phyloP scores from a whole-genome alignment of 495 filamentous ascomycete species.

The Lentithecium fluviatile region DNA sequence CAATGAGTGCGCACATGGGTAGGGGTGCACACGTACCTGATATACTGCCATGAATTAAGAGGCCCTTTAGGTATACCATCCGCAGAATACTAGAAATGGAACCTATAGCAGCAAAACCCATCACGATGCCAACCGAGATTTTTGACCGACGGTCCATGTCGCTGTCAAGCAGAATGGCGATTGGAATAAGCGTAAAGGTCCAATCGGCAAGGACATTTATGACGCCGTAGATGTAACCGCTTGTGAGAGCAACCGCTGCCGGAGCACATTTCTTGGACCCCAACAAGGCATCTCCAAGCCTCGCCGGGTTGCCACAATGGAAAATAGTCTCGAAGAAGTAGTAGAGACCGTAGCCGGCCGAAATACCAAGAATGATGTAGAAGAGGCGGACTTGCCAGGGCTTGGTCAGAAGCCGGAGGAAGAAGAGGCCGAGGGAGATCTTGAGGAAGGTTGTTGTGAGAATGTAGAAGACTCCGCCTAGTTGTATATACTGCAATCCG shows the following conservation, averaged over 20 bases:
- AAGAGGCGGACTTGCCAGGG: constrained; percentile 37
- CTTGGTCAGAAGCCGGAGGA: constrained; percentile 43
- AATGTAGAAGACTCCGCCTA: constrained; percentile 46
- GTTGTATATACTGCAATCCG: constrained; percentile 28
- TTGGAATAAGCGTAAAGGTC: constrained; percentile 46
- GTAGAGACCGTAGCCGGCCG: constrained; percentile 44
- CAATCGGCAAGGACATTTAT: constrained; percentile 46
- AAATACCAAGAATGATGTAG: constrained; percentile 42
- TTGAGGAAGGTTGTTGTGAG: constrained; percentile 45
- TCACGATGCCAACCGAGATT: constrained; percentile 25
- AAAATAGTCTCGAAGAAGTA: constrained; percentile 44
- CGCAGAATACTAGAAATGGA: constrained; percentile 24
- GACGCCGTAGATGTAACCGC: constrained; percentile 41
- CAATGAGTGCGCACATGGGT: neutral
- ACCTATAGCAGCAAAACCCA: constrained; percentile 28
- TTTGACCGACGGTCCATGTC: constrained; percentile 38
- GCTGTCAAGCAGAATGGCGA: constrained; percentile 45
- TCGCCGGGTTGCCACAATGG: constrained; percentile 44
- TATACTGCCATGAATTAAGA: constrained; percentile 24
- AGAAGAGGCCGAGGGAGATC: constrained; percentile 48
- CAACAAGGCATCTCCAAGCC: constrained; percentile 3
- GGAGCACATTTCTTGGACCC: constrained; percentile 39
- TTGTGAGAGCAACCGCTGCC: constrained; percentile 28
- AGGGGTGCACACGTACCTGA: constrained; percentile 16
- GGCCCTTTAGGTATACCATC: constrained; percentile 33